A percentile compares a stretch with the other conserved stretches of the same genome.
Conservation (phyloP, 345 rosid genomes). For the Populus deltoides region DNA sequence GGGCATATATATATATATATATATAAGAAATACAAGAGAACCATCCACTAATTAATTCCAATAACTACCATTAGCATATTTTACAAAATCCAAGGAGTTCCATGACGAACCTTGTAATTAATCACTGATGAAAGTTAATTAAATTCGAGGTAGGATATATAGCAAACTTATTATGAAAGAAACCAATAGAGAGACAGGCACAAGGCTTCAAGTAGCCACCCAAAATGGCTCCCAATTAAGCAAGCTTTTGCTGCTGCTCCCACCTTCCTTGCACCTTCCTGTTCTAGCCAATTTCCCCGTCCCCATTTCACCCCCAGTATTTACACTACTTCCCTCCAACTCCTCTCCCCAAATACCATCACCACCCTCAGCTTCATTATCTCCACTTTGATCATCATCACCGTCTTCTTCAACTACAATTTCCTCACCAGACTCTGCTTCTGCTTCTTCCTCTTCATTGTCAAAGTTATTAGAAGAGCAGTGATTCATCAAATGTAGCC, state of each 20-base stretch:
- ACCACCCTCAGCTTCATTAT: not conserved
- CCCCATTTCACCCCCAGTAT: slow-evolving; percentile 6
- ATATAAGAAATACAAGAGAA: too few species aligned
- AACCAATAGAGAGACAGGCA: not conserved
- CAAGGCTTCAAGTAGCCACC: slow-evolving; percentile 15
- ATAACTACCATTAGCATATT: slow-evolving; percentile 20
- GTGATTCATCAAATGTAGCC: slow-evolving; percentile 15
- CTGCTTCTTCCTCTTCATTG: slow-evolving; percentile 7
- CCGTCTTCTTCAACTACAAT: not conserved
- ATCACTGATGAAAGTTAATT: not conserved
- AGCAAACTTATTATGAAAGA: not conserved
- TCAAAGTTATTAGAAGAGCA: not conserved
- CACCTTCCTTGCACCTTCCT: slow-evolving; percentile 19
- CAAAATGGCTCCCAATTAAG: slow-evolving; percentile 10
- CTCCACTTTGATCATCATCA: not conserved
- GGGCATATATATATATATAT: too few species aligned
- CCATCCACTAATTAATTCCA: not conserved
- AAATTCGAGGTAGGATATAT: too few species aligned
- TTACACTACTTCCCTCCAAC: not conserved
- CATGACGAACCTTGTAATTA: not conserved
- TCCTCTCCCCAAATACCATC: not conserved
- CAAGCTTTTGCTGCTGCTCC: slow-evolving; percentile 10
- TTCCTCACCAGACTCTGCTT: not conserved
- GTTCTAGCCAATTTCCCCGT: slow-evolving; percentile 5
- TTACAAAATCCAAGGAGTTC: not conserved